Percentiles rank a stretch among this genome's conserved stretches.
Evolutionary conservation across 768 basidiomycete genomes (phyloP).

Genomic region (Russula sp.): DNA sequence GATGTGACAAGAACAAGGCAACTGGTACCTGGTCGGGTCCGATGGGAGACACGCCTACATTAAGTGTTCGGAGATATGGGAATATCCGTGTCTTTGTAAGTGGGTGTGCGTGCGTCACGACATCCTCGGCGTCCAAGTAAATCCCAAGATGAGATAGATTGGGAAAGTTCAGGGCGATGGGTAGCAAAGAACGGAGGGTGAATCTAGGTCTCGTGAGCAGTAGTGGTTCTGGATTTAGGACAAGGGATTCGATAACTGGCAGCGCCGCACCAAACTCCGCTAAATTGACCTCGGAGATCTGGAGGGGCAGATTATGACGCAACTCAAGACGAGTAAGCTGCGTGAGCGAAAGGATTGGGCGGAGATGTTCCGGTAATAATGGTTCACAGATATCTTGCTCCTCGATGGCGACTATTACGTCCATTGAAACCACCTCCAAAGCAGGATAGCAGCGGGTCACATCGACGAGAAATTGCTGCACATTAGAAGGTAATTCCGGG

Average conservation of each 20-base stretch:
- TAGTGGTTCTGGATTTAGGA: constrained; percentile 19
- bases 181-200: constrained; percentile 1
- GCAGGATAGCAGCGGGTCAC: constrained; percentile 15
- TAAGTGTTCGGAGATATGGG: constrained; percentile 6
- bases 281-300: constrained; percentile 17
- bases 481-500: neutral
- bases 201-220: constrained; percentile 9
- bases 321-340: constrained; percentile 18
- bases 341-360: constrained; percentile 17
- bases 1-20: constrained; percentile 19
- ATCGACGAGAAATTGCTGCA: constrained; percentile 13
- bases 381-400: constrained; percentile 7
- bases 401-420: constrained; percentile 10
- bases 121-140: constrained; percentile 16
- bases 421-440: constrained; percentile 11
- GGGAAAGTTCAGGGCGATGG: constrained; percentile 15
- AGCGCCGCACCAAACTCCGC: constrained; percentile 16
- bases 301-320: constrained; percentile 20
- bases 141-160: constrained; percentile 12
- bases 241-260: constrained; percentile 13
- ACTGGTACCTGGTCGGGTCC: constrained; percentile 16
- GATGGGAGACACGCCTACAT: constrained; percentile 19
- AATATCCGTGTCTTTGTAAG: neutral
- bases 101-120: neutral
- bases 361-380: constrained; percentile 8